Evolutionary conservation across 1,284 basidiomycete genomes (phyloP).

Genomic region (Cutaneotrichosporon sp.): DNA sequence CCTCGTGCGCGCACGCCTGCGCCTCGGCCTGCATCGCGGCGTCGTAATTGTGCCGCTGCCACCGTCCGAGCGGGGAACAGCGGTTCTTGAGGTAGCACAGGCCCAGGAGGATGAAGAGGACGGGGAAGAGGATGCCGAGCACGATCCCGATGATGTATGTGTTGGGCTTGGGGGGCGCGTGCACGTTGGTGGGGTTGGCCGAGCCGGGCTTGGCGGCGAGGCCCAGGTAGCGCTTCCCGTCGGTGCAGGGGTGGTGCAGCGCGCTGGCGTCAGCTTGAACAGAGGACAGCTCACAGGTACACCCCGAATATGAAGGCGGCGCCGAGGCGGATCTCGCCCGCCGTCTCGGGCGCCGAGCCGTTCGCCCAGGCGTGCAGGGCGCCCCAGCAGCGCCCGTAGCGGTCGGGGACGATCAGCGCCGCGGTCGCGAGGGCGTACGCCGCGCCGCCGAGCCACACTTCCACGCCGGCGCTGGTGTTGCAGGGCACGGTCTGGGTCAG

Average conservation of each 20-base stretch:
- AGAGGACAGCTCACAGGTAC: constrained; percentile 41
- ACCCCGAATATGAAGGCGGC: constrained; percentile 48
- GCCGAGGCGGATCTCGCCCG: constrained; percentile 46
- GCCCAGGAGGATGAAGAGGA: constrained; percentile 36
- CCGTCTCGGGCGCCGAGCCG: constrained; percentile 36
- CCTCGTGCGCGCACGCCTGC: no score
- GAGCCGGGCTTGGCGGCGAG: constrained; percentile 46
- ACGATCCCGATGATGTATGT: constrained; percentile 25
- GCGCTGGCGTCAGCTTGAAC: constrained; percentile 28
- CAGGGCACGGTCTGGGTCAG: constrained; percentile 46
- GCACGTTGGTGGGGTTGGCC: constrained; percentile 27
- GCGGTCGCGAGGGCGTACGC: constrained; percentile 37
- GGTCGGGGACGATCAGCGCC: constrained; percentile 35
- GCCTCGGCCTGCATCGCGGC: neutral
- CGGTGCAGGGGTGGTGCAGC: constrained; percentile 36
- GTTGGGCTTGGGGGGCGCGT: neutral
- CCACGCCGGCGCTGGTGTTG: constrained; percentile 38
- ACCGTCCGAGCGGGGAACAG: neutral
- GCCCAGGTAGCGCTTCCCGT: constrained; percentile 35
- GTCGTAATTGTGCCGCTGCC: neutral
- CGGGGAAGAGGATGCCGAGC: constrained; percentile 38
- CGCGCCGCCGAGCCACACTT: constrained; percentile 31
- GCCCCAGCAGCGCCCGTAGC: constrained; percentile 39
- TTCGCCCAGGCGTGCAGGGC: constrained; percentile 46
- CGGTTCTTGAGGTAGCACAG: constrained; percentile 24